These are phyloP conservation scores for Candida hispaniensis DNA, from an alignment of 805 yeast genomes.

Conservation along the genomic window DNA sequence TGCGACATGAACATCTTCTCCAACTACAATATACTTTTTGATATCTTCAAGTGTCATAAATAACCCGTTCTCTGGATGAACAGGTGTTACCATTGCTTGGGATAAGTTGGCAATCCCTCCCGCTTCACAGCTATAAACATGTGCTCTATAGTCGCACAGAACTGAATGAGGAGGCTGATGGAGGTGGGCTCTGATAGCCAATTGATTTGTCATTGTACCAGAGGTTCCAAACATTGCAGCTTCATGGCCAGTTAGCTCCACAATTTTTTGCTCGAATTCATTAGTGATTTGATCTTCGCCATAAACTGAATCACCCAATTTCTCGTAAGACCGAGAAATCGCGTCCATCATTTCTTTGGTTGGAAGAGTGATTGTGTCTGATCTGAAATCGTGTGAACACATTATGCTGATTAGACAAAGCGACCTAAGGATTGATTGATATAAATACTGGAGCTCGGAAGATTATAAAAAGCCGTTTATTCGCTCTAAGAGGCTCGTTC, in stretches of 20 bases:
- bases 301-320: slow-evolving; percentile 79
- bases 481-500: too few relatives aligned
- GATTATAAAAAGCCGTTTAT: too few relatives aligned
- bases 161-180: slow-evolving; percentile 78
- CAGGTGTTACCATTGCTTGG: slow-evolving; percentile 85
- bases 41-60: slow-evolving; percentile 77
- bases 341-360: slow-evolving; percentile 60
- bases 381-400: slow-evolving; percentile 19
- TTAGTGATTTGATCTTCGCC: slow-evolving; percentile 67
- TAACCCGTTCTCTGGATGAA: slow-evolving; percentile 62
- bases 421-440: too few relatives aligned
- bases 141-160: slow-evolving; percentile 77
- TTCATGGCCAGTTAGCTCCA: slow-evolving; percentile 62
- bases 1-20: slow-evolving; percentile 77
- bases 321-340: slow-evolving; percentile 34
- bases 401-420: slow-evolving; percentile 1
- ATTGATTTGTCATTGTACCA: slow-evolving; percentile 85
- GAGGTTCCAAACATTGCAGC: slow-evolving; percentile 77
- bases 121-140: slow-evolving; percentile 75
- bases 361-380: slow-evolving; percentile 90
- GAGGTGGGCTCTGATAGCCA: slow-evolving; percentile 66
- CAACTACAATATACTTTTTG: slow-evolving; percentile 50
- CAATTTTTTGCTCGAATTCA: slow-evolving; percentile 52
- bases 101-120: slow-evolving; percentile 85
- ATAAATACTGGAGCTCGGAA: too few relatives aligned